phyloP scores from a whole-genome alignment of 495 filamentous ascomycete genomes.

The Penicillium crystallinum region DNA sequence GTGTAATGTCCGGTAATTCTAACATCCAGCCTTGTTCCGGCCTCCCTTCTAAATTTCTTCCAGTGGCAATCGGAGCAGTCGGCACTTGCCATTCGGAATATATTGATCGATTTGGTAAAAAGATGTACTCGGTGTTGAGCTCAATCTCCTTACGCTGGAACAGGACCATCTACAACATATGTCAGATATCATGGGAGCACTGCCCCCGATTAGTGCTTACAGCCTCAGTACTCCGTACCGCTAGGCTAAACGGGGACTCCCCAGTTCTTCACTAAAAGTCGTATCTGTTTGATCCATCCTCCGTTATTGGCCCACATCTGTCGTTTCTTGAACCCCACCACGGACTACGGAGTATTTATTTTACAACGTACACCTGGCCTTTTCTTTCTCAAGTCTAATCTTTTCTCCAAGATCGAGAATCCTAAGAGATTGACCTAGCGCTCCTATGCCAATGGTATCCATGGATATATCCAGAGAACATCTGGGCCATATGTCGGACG shows the following conservation, averaged over 20 bases:
- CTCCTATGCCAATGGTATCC: too few species aligned
- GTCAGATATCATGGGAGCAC: too few species aligned
- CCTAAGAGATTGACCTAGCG: too few species aligned
- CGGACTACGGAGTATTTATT: not conserved
- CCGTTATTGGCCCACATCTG: conserved; percentile 1
- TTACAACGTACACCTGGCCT: not conserved
- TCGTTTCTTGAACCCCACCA: not conserved
- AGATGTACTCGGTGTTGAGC: not conserved
- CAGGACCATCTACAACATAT: too few species aligned
- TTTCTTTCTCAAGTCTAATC: not conserved
- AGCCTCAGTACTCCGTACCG: not conserved
- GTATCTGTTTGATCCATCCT: conserved; percentile 1
- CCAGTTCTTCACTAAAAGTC: not conserved
- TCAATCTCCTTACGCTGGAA: not conserved
- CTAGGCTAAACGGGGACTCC: not conserved
- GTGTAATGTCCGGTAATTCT: conserved; percentile 5
- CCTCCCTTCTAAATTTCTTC: conserved; percentile 20
- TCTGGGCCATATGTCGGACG: too few species aligned
- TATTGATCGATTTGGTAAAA: not conserved
- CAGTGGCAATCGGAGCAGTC: conserved; percentile 17
- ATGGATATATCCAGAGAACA: too few species aligned
- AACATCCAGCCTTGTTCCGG: conserved; percentile 7
- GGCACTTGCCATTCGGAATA: not conserved
- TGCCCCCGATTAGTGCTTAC: conserved; percentile 1
- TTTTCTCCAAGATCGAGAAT: too few species aligned